These are phyloP conservation scores for Microsporum ferrugineum DNA, from an alignment of 2,329 filamentous ascomycete genomes.

Conservation along the genomic window DNA sequence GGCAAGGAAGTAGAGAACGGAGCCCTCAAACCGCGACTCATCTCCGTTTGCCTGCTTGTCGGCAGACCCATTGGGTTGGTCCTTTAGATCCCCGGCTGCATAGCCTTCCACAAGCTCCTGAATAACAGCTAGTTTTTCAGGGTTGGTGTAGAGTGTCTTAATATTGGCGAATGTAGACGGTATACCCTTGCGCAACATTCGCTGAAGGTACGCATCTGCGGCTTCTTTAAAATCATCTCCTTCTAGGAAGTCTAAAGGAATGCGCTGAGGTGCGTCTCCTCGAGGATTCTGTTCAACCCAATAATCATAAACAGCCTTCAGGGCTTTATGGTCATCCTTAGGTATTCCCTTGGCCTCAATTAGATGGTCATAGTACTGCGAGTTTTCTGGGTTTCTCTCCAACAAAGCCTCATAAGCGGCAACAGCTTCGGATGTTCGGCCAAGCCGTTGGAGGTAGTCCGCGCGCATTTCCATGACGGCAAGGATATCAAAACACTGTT, in stretches of 20 bases:
- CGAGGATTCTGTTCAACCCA: slow-evolving; percentile 72
- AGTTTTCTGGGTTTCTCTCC: slow-evolving; percentile 78
- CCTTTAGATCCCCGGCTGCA: slow-evolving; percentile 43
- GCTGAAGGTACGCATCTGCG: slow-evolving; percentile 65
- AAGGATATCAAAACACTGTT: slow-evolving; percentile 69
- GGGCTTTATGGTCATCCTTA: slow-evolving; percentile 49
- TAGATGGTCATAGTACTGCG: slow-evolving; percentile 72
- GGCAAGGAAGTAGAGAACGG: slow-evolving; percentile 82
- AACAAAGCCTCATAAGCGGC: slow-evolving; percentile 70
- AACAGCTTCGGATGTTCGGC: slow-evolving; percentile 64
- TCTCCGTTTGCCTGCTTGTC: slow-evolving; percentile 41
- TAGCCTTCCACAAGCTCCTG: slow-evolving; percentile 70
- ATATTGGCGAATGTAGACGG: slow-evolving; percentile 95
- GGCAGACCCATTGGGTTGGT: slow-evolving; percentile 40
- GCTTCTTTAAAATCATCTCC: slow-evolving; percentile 70
- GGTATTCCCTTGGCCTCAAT: slow-evolving; percentile 56
- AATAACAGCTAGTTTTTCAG: slow-evolving; percentile 65
- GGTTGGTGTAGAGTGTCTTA: slow-evolving; percentile 77
- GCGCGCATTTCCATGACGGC: slow-evolving; percentile 78
- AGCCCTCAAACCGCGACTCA: slow-evolving; percentile 56
- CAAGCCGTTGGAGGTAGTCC: slow-evolving; percentile 69
- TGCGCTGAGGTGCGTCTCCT: slow-evolving; percentile 70
- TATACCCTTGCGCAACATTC: slow-evolving; percentile 83
- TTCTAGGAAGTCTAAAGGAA: slow-evolving; percentile 80
- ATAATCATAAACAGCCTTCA: slow-evolving; percentile 66